Evolutionary conservation across 768 basidiomycete genomes (phyloP).

Genomic region (Serendipita sp.): DNA sequence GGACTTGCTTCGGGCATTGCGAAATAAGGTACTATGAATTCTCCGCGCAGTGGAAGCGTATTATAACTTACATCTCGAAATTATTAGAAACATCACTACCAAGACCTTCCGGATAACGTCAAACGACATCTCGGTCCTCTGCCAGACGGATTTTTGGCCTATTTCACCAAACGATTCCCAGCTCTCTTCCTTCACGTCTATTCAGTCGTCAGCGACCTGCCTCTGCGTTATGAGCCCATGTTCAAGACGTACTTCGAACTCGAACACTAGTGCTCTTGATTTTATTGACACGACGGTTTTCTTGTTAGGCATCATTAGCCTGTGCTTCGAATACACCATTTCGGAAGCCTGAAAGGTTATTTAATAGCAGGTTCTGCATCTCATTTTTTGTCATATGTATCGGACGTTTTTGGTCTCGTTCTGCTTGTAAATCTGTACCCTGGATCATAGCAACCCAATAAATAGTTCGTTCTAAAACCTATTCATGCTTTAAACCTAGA

Average conservation of each 20-base stretch:
- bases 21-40: conserved; percentile 65
- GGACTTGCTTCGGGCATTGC: conserved; percentile 77
- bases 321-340: background rate
- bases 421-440: no score
- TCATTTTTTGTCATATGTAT: background rate
- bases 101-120: conserved; percentile 85
- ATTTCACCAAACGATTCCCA: conserved; percentile 91
- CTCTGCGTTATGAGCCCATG: conserved; percentile 72
- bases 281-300: background rate
- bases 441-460: no score
- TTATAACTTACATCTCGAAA: background rate
- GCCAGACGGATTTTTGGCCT: conserved; percentile 81
- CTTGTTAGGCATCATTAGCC: no score
- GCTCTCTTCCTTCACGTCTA: conserved; percentile 84
- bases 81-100: conserved; percentile 86
- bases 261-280: conserved; percentile 10
- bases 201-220: conserved; percentile 53
- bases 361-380: background rate
- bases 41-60: background rate
- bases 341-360: no score
- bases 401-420: background rate
- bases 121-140: conserved; percentile 78
- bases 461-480: no score
- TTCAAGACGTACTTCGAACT: conserved; percentile 82
- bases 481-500: no score